phyloP scores from a whole-genome alignment of 805 yeast genomes.

The Myxozyma sirexii region DNA sequence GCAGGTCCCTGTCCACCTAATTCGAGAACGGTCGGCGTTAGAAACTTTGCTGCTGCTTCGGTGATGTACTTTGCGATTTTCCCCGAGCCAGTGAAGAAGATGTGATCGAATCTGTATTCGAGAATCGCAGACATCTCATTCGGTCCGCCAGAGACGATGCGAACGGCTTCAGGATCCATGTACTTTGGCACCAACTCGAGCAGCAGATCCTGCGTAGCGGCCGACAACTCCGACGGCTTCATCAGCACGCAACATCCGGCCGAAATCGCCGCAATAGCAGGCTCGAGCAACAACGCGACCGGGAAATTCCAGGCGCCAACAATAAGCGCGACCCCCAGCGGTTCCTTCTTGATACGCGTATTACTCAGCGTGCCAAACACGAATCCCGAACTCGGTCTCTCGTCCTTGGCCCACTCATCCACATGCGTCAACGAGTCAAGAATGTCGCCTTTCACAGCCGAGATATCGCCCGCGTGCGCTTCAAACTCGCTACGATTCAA shows the following conservation, averaged over 20 bases:
- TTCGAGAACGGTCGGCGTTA: conserved; percentile 72
- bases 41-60: conserved; percentile 64
- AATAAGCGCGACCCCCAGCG: conserved; percentile 3
- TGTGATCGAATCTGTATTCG: conserved; percentile 59
- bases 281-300: not conserved
- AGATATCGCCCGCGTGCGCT: not conserved
- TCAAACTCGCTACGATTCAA: conserved; percentile 5
- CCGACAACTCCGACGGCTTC: conserved; percentile 67
- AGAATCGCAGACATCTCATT: conserved; percentile 62
- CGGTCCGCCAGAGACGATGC: conserved; percentile 71
- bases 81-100: conserved; percentile 72
- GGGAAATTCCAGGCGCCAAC: conserved; percentile 10
- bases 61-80: conserved; percentile 68
- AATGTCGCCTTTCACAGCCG: not conserved
- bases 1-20: conserved; percentile 82
- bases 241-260: conserved; percentile 9
- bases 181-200: conserved; percentile 56
- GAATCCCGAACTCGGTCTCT: not conserved
- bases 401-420: conserved; percentile 5
- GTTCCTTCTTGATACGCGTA: not conserved
- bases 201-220: conserved; percentile 58
- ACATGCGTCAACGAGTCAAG: not conserved
- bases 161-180: conserved; percentile 60
- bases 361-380: not conserved
- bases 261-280: conserved; percentile 3